Evolutionary conservation across 306 rosid genomes (phyloP), one percentile per base, ranked within the genome.

Genomic region (Sechiopsis laciniata): DNA sequence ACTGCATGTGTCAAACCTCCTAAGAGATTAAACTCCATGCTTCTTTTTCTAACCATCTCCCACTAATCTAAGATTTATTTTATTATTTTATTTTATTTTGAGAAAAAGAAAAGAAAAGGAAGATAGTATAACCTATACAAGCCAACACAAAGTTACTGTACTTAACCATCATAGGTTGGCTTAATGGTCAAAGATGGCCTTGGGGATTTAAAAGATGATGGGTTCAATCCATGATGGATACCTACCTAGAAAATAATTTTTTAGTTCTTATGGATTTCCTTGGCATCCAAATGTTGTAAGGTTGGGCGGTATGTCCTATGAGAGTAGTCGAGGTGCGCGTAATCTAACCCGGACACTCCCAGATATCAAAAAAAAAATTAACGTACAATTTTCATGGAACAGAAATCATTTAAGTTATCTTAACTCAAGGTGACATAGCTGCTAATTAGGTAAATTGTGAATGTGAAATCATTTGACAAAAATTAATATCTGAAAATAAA

Each of bases 401-500:
- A 68, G 8, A 68, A 48, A 48, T 68, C 37, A 67, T 37, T 37
- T 37, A 48, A 68, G 19, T 46, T 46, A 14, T 66, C 73, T 40
- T 17, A 45, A 67, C n/a, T 46, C 11, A 68, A 68, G n/a, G 20
- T 10, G 48, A 15, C 13, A n/a, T 6, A 12, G 21, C 73, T 21
- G 37, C 40, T 48, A 45, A 68, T 68, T 48, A 48, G 50, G 73
- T 68, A 13, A 68, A 68, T 68, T 68, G 56, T 12, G 19, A 48
- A 22, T 6, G 40, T 20, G 56, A 68, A 48, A 68, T 21, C 19
- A 68, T 45, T 68, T 68, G 73, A 21, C 17, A 68, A 68, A 59
- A 68, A 40, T 48, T 68, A 68, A 68, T 21, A 21, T 68, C 40
- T 14, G 6, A 42, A 67, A 55, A 45, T 67, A 68, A 68, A 68